Percentiles rank a stretch among this genome's conserved stretches.
These are phyloP conservation scores for Bassia scoparia DNA, from an alignment of 148 eudicot genomes.

Conservation along the genomic window DNA sequence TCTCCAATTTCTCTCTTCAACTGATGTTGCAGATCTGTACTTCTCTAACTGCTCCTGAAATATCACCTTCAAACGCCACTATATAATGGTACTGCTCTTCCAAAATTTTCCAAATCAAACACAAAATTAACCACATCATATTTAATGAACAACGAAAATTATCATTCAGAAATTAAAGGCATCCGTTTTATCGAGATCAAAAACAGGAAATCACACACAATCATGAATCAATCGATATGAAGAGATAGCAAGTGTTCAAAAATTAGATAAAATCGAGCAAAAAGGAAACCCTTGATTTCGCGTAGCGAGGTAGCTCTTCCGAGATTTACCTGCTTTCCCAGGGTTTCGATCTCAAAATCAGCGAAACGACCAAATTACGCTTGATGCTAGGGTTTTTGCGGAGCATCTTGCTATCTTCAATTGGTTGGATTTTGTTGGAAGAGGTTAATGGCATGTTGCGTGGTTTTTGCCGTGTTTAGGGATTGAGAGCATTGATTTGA, in stretches of 20 bases:
- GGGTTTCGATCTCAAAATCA: conserved; percentile 85
- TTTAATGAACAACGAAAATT: neutral
- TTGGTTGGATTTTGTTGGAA: conserved; percentile 11
- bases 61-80: conserved; percentile 87
- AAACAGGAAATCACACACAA: too few species aligned
- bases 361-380: conserved; percentile 56
- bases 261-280: neutral
- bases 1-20: conserved; percentile 87
- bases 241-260: neutral
- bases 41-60: conserved; percentile 86
- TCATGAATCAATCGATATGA: neutral
- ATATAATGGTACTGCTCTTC: conserved; percentile 59
- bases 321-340: conserved; percentile 87
- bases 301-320: conserved; percentile 91
- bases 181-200: neutral
- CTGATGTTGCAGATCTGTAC: conserved; percentile 64
- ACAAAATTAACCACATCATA: neutral
- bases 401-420: neutral
- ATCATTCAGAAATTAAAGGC: neutral
- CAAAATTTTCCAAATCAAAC: neutral
- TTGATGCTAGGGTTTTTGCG: conserved; percentile 28
- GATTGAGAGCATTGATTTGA: conserved; percentile 27
- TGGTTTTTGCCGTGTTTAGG: conserved; percentile 28
- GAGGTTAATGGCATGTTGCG: conserved; percentile 11
- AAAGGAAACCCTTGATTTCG: conserved; percentile 46